phyloP scores from a whole-genome alignment of 2,329 filamentous ascomycete species.

The Beauveria sp. region DNA sequence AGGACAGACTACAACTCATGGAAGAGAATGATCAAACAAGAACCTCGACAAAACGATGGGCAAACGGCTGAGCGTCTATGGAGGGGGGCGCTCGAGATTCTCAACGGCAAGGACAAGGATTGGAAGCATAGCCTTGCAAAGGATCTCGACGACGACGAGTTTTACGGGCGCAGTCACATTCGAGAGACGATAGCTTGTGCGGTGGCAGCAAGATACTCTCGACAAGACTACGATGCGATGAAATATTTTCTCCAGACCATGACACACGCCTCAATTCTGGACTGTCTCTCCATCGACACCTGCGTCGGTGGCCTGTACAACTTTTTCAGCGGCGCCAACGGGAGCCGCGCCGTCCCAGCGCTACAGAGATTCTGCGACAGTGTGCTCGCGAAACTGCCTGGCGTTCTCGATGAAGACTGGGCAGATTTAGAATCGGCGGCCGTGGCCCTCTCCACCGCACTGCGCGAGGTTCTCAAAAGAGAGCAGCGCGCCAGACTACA shows the following conservation, averaged over 20 bases:
- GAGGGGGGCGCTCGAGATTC: background rate
- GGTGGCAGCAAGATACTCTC: background rate
- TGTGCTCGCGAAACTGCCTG: background rate
- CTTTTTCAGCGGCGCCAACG: conserved; percentile 6
- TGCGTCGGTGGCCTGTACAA: conserved; percentile 7
- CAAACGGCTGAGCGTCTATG: background rate
- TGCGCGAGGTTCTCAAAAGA: conserved; percentile 5
- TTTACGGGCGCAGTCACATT: conserved; percentile 1
- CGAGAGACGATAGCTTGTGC: background rate
- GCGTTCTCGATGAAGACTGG: background rate
- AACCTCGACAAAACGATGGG: background rate
- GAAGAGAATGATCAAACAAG: background rate
- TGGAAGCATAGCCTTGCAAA: background rate
- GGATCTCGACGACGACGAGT: conserved; percentile 2
- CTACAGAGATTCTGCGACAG: conserved; percentile 4
- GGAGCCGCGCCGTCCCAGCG: background rate
- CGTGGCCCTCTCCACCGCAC: background rate
- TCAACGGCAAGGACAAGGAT: background rate
- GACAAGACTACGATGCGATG: background rate
- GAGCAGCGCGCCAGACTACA: conserved; percentile 5
- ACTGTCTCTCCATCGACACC: conserved; percentile 7
- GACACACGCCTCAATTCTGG: conserved; percentile 4
- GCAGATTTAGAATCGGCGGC: background rate
- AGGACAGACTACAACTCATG: conserved; percentile 3
- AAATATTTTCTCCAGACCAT: conserved; percentile 1